Evolutionary conservation across 495 filamentous ascomycete genomes (phyloP), one percentile per base, ranked within the genome.

Genomic region (Barbatosphaeria neglecta): DNA sequence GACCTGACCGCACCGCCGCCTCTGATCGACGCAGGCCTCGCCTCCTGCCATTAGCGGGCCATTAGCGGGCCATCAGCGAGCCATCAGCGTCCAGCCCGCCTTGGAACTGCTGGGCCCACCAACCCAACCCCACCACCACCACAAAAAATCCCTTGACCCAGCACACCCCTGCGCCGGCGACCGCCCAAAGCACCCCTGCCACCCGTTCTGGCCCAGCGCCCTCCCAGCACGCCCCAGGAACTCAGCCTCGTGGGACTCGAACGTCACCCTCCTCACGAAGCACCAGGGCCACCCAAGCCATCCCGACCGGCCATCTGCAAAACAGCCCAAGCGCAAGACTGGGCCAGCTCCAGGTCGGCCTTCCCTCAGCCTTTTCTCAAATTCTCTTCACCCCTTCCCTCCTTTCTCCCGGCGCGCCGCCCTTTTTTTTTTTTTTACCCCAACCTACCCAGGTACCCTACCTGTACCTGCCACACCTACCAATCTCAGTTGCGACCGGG

Each of bases 21-120:
- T 41, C 39, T 22, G 39, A 41, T 41, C 39, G 39, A 41, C 39
- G n/a, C 39, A 41, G 39, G 31, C 16, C 39, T 41, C 39, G 39
- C 39, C 39, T 41, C 39, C 39, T 41, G 39, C 20, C 5, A 11
- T 37, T 37, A 16, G 18, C 33, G 18, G 33, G 15, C 33, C 33
- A 37, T n/a, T n/a, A n/a, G n/a, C n/a, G n/a, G n/a, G 27, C 27
- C 27, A 31, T 6, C 6, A 13, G 27, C 27, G 6, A 31, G 27
- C 27, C 27, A 38, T 13, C 1, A 31, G 28, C 28, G 28, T 6
- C 37, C 37, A 38, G 37, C 37, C 37, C 37, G 10, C 37, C 9
- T 18, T 18, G n/a, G 39, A 41, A 41, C 20, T n/a, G 9, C 39
- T 13, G 13, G 39, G 39, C 20, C 39, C 39, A 15, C 18, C 18